phyloP scores from a whole-genome alignment of 208 protist species.

The Trypanosoma vivax region DNA sequence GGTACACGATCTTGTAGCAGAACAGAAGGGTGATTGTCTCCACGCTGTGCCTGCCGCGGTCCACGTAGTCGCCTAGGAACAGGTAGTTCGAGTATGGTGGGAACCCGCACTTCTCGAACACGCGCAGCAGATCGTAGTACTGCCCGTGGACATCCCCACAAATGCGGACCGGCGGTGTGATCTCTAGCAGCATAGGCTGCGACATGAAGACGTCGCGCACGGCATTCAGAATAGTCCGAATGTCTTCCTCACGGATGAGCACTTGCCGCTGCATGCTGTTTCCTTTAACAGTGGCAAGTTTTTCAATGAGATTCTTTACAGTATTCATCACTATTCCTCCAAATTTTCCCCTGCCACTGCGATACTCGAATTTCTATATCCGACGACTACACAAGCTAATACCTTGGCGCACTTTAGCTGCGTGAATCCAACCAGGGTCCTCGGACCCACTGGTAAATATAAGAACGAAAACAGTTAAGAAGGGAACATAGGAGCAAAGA shows the following conservation, averaged over 20 bases:
- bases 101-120: conserved; percentile 99
- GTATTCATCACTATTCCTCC: conserved; percentile 24
- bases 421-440: too few relatives aligned
- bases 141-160: conserved; percentile 98
- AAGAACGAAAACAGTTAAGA: too few relatives aligned
- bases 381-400: too few relatives aligned
- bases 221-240: conserved; percentile 47
- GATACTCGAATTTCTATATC: too few relatives aligned
- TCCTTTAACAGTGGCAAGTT: conserved; percentile 48
- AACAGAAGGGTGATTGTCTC: conserved; percentile 88
- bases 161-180: conserved; percentile 79
- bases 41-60: conserved; percentile 93
- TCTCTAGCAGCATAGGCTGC: conserved; percentile 87
- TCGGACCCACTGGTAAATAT: too few relatives aligned
- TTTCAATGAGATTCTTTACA: conserved; percentile 25
- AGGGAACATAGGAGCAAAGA: too few relatives aligned
- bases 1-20: conserved; percentile 95
- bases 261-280: conserved; percentile 60
- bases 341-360: too few relatives aligned
- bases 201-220: conserved; percentile 86
- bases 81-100: conserved; percentile 98
- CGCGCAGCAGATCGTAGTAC: conserved; percentile 97
- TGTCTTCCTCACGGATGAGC: conserved; percentile 82
- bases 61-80: conserved; percentile 98
- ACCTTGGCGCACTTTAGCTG: too few relatives aligned